phyloP scores from a whole-genome alignment of 345 rosid genomes.

The Heritiera fomes region DNA sequence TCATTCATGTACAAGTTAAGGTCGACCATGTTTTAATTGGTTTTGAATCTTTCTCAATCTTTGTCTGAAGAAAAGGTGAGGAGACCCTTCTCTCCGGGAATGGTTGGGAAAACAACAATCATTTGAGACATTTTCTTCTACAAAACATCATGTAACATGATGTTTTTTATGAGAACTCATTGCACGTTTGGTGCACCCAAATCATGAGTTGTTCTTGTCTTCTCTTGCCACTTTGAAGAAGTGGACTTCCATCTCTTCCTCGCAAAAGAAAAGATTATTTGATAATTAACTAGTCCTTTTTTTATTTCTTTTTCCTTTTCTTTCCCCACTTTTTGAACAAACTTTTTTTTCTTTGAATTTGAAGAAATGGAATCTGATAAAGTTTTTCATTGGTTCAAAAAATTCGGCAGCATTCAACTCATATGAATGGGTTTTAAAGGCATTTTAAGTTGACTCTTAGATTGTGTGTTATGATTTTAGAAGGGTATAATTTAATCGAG shows the following conservation, averaged over 20 bases:
- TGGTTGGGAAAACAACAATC: constrained; percentile 12
- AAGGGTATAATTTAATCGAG: too few relatives aligned
- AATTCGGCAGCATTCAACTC: background rate
- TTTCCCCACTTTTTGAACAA: background rate
- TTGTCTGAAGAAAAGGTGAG: constrained; percentile 7
- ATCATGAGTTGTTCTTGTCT: constrained; percentile 7
- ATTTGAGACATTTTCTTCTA: background rate
- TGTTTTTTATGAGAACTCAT: background rate
- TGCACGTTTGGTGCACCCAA: constrained; percentile 18
- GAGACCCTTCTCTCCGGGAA: constrained; percentile 20
- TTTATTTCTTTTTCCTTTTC: background rate
- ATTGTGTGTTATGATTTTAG: too few relatives aligned
- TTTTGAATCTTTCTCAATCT: background rate
- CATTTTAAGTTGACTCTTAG: background rate
- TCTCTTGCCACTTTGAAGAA: background rate
- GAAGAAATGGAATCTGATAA: background rate
- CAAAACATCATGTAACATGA: background rate
- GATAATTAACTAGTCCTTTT: background rate
- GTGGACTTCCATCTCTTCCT: background rate
- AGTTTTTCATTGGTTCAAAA: background rate
- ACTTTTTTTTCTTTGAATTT: background rate
- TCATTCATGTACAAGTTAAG: background rate
- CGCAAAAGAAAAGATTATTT: background rate
- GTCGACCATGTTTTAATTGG: background rate
- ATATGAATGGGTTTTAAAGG: background rate